Evolutionary conservation across 805 yeast genomes (phyloP).

Genomic region (Phaffomyces antillensis): DNA sequence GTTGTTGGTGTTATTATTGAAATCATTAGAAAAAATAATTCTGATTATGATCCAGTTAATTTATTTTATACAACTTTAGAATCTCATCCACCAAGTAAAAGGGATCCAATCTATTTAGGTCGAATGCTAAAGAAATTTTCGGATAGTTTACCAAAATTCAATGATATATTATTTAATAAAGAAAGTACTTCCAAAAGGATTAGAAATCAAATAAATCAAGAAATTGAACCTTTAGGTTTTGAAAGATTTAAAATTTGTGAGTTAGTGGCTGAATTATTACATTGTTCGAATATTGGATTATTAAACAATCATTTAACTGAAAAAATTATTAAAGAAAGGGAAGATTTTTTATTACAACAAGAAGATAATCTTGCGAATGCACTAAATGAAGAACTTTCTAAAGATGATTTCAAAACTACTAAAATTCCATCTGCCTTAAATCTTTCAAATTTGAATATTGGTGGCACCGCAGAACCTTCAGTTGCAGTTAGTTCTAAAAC

Average conservation of each 20-base stretch:
- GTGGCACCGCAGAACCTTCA: slow-evolving; percentile 24
- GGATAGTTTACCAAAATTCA: slow-evolving; percentile 48
- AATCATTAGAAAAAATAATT: slow-evolving; percentile 87
- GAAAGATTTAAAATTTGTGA: slow-evolving; percentile 92
- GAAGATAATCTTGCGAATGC: slow-evolving; percentile 21
- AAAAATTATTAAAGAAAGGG: slow-evolving; percentile 61
- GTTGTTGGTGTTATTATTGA: slow-evolving; percentile 93
- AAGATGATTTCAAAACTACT: background rate
- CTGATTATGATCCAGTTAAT: slow-evolving; percentile 87
- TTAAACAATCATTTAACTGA: slow-evolving; percentile 75
- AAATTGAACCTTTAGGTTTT: slow-evolving; percentile 80
- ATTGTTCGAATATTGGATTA: slow-evolving; percentile 92
- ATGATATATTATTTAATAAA: slow-evolving; percentile 34
- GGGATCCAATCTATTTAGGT: slow-evolving; percentile 91
- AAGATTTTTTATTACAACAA: slow-evolving; percentile 42
- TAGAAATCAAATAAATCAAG: slow-evolving; percentile 42
- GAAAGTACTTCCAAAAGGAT: slow-evolving; percentile 22
- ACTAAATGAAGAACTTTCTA: slow-evolving; percentile 20
- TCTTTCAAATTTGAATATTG: slow-evolving; percentile 20
- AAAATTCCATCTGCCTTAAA: slow-evolving; percentile 8
- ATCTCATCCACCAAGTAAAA: slow-evolving; percentile 77
- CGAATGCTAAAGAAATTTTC: slow-evolving; percentile 70
- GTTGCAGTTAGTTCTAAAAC: slow-evolving; percentile 22
- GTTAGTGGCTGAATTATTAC: slow-evolving; percentile 86
- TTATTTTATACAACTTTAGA: slow-evolving; percentile 68